Base-by-base conservation (phyloP, 2,329 filamentous ascomycete genomes). In the Gaeumannomyces sp. region DNA sequence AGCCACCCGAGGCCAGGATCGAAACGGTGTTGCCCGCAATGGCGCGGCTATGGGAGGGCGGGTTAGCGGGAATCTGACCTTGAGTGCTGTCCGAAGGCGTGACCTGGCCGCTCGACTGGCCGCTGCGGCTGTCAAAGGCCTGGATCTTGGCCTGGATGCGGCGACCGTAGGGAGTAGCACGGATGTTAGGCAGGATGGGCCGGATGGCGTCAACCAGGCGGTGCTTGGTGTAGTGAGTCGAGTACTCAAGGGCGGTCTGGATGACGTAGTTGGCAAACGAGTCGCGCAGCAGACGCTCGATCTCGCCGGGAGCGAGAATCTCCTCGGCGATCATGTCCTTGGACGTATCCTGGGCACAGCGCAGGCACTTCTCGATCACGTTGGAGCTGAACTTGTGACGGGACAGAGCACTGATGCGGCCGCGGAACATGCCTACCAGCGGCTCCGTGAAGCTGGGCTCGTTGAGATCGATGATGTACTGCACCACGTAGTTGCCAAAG, bases 371-470 rank as follows among this genome's bases (percentile, higher is more conserved):
- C 81, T 99, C 95, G 68, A 99, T 94, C 65, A 99, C 95, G 71
- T 99, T 99, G 72, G 95, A 98, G 79, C 93, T 97, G 81, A 99
- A 99, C 79, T 99, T 99, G 81, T 99, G 95, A 75, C 93, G 93
- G 7, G 95, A 98, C 22, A 85, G 85, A 77, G 77, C 84, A 73
- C 75, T 90, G 80, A 86, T 91, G 81, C 83, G 83, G 71, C 89
- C 89, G 65, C 84, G 80, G 80, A 99, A 97, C 72, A 88, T 89
- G 64, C 84, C 81, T 67, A 96, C 95, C 57, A 99, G 83, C 4
- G 94, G 94, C 72, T 95, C 90, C 1, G 94, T 97, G 78, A 97
- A 97, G 70, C 82, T 82, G 16, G 89, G 83, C 73, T 99, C 93
- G 69, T 93, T 93, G 64, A 98, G 85, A 74, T 98, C 95, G 70